Base-by-base conservation (phyloP, 1,284 basidiomycete genomes). In the Leccinum pachyderme region DNA sequence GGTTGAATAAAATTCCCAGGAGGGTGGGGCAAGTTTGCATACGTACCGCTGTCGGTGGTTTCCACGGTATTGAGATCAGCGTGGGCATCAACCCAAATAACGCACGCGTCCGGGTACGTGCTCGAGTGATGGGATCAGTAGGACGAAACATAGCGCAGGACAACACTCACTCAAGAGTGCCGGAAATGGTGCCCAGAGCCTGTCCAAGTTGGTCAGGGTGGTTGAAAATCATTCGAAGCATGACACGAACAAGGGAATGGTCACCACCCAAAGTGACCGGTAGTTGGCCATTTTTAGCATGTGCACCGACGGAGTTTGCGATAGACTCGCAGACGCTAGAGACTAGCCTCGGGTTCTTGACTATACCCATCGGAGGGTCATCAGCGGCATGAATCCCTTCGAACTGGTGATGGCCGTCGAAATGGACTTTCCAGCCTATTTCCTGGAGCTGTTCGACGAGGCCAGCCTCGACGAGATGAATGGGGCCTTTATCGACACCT, bases 191-290 rank as follows among this genome's bases (percentile, higher is more conserved):
- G 12, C 93, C 95, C 87, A 97, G 89, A 1, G 93, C 94, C 88
- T 93, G 53, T 32, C 55, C 51, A 55, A 47, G 50, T 8, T 33
- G 22, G 39, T 58, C 15, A 63, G 49, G 33, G 45, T 31, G 28
- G 4, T 31, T 12, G 13, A 29, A n/a, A 60, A 46, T 35, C 45
- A 57, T 15, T 41, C 33, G 49, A 33, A 52, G 48, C 49, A 47
- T 25, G 56, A 39, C 47, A 77, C 87, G 59, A 59, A 91, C 92
- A 69, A 98, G 74, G 52, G 92, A 95, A 74, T 98, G 95, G 71
- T 98, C 95, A 11, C 97, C 97, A 15, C 96, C 97, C n/a, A 99
- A 78, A 1, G 95, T 98, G 13, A 99, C 76, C 3, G 95, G 90
- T 39, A 99, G 76, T 67, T 87, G 82, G 8, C 95, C 94, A 52